Percentiles rank a stretch among this genome's conserved stretches.
Evolutionary conservation across 495 filamentous ascomycete genomes (phyloP).

Genomic region (Diplogelasinospora grovesii): DNA sequence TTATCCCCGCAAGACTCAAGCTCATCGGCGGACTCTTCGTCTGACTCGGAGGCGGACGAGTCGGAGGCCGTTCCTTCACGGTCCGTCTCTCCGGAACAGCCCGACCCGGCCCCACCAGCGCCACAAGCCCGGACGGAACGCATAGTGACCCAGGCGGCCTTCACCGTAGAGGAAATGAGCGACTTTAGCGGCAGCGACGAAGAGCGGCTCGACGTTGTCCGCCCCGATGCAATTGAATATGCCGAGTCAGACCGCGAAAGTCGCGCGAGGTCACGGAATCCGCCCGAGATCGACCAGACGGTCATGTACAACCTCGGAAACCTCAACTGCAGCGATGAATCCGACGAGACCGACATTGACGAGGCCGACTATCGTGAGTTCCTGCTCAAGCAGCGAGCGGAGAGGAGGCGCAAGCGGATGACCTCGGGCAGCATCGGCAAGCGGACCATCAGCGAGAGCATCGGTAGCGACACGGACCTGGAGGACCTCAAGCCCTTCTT

Average conservation of each 20-base stretch:
- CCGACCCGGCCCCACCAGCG: constrained; percentile 18
- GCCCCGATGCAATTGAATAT: constrained; percentile 39
- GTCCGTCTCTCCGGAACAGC: constrained; percentile 27
- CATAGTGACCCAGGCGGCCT: constrained; percentile 26
- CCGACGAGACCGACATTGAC: constrained; percentile 35
- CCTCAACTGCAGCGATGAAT: constrained; percentile 37
- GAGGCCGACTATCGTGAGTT: constrained; percentile 32
- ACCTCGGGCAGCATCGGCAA: constrained; percentile 48
- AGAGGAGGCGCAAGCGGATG: constrained; percentile 39
- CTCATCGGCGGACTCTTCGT: constrained; percentile 25
- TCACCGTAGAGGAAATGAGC: constrained; percentile 41
- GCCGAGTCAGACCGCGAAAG: constrained; percentile 41
- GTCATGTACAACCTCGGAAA: constrained; percentile 35
- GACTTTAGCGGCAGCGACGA: constrained; percentile 35
- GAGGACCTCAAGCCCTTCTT: constrained; percentile 45
- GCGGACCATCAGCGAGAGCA: constrained; percentile 45
- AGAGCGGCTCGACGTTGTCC: constrained; percentile 31
- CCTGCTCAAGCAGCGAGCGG: constrained; percentile 27
- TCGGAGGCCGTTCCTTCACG: constrained; percentile 26
- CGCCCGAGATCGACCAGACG: constrained; percentile 30
- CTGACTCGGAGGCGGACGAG: constrained; percentile 20
- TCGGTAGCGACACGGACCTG: constrained; percentile 46
- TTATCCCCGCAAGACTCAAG: constrained; percentile 46
- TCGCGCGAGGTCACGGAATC: constrained; percentile 30
- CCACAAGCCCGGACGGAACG: constrained; percentile 23